A percentile compares a stretch with the other conserved stretches of the same genome.
phyloP scores from a whole-genome alignment of 257 asterid species.

The Lycium barbarum region DNA sequence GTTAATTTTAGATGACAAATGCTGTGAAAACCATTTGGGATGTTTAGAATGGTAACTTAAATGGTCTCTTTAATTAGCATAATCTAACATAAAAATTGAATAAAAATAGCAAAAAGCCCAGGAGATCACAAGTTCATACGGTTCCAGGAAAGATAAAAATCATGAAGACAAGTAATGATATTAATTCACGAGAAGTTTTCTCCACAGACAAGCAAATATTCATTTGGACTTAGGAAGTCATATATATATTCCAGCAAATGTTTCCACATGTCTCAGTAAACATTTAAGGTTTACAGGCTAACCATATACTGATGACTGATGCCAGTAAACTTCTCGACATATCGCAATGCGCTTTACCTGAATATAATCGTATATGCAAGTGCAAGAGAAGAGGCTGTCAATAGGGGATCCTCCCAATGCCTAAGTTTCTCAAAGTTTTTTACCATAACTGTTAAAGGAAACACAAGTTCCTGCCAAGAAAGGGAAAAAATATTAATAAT shows the following conservation, averaged over 20 bases:
- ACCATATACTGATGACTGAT: neutral
- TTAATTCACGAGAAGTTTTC: neutral
- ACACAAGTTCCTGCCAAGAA: slow-evolving; percentile 74
- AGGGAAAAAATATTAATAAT: slow-evolving; percentile 8
- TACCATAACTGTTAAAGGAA: slow-evolving; percentile 71
- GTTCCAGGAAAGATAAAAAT: slow-evolving; percentile 6
- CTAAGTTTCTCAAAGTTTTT: slow-evolving; percentile 72
- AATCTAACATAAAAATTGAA: neutral
- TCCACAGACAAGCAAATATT: neutral
- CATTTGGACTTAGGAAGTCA: neutral
- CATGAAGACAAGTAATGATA: neutral
- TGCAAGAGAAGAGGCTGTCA: slow-evolving; percentile 84
- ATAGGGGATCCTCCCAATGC: slow-evolving; percentile 90
- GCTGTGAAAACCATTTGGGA: neutral
- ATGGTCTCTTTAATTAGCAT: neutral
- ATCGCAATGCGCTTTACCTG: slow-evolving; percentile 56
- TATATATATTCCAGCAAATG: neutral
- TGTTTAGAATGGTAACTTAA: neutral
- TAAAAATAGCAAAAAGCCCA: neutral
- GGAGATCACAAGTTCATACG: neutral
- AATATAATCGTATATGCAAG: slow-evolving; percentile 68
- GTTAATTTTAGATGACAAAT: neutral
- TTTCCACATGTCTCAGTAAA: neutral
- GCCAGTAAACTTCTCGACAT: neutral
- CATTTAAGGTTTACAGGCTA: neutral